Evolutionary conservation across 805 yeast species (phyloP).

Genomic region (Clavispora vitiphila): DNA sequence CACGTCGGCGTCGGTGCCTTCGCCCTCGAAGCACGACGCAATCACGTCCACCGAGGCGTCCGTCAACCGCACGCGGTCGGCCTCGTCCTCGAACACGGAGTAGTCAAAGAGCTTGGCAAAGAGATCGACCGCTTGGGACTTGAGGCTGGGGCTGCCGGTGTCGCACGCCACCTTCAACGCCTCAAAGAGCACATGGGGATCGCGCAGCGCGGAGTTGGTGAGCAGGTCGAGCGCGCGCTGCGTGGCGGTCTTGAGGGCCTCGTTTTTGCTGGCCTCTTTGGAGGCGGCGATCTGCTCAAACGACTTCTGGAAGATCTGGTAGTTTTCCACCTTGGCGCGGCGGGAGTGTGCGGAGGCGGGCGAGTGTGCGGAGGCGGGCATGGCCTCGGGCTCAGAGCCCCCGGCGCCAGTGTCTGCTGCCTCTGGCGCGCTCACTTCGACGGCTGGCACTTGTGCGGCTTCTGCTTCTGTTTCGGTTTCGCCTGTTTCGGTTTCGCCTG

Average conservation of each 20-base stretch:
- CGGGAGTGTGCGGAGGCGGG: neutral
- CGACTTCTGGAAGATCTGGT: conserved; percentile 43
- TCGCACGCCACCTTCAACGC: conserved; percentile 76
- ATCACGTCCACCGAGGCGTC: conserved; percentile 83
- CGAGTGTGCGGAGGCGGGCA: neutral
- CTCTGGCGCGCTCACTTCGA: too few species aligned
- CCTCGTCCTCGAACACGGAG: conserved; percentile 57
- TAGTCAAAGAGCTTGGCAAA: conserved; percentile 87
- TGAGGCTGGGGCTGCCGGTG: conserved; percentile 56
- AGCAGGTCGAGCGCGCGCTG: conserved; percentile 41
- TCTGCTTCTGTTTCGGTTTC: neutral
- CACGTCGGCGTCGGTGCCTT: conserved; percentile 81
- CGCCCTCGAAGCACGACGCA: conserved; percentile 83
- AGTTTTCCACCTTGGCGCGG: conserved; percentile 19
- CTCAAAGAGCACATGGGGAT: conserved; percentile 60
- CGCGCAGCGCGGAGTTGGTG: conserved; percentile 31
- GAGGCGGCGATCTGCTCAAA: conserved; percentile 51
- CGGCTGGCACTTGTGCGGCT: neutral
- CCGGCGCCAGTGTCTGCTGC: too few species aligned
- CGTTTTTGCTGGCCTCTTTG: conserved; percentile 58
- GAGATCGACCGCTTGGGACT: conserved; percentile 74
- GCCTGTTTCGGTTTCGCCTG: neutral
- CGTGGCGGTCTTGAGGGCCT: conserved; percentile 30
- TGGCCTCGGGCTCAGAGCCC: too few species aligned
- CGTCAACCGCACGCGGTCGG: conserved; percentile 54